Conservation (phyloP, 1,139 yeast genomes). For the Magnusiomyces fungicola region DNA sequence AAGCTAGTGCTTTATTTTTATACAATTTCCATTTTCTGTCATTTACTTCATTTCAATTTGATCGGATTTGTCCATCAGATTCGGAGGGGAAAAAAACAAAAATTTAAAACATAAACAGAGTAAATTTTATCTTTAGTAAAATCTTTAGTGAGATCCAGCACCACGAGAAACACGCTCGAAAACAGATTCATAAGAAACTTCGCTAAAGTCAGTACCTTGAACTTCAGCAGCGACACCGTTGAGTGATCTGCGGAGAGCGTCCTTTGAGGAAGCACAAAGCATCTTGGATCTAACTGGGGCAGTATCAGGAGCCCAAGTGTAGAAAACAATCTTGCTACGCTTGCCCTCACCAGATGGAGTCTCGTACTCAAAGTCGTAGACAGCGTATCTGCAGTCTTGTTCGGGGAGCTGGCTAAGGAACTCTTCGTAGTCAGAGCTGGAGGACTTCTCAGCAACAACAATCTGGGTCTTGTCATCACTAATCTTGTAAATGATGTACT, state of each 20-base stretch:
- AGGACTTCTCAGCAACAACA: slow-evolving; percentile 79
- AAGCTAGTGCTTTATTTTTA: too few species aligned
- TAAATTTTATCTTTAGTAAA: neutral
- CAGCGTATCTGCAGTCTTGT: slow-evolving; percentile 92
- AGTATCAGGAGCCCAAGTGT: slow-evolving; percentile 97
- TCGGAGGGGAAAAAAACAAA: neutral
- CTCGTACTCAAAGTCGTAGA: slow-evolving; percentile 94
- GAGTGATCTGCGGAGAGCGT: slow-evolving; percentile 93
- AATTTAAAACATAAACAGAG: neutral
- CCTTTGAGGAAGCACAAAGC: slow-evolving; percentile 97
- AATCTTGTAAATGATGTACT: slow-evolving; percentile 72
- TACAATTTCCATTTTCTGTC: too few species aligned
- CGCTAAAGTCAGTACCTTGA: slow-evolving; percentile 97
- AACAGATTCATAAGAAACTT: slow-evolving; percentile 89
- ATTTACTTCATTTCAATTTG: too few species aligned
- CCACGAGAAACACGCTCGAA: slow-evolving; percentile 85
- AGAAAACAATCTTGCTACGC: slow-evolving; percentile 86
- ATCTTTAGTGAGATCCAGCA: slow-evolving; percentile 47
- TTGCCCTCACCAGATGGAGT: slow-evolving; percentile 87
- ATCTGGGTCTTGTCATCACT: slow-evolving; percentile 84
- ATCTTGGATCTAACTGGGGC: slow-evolving; percentile 87
- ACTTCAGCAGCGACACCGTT: slow-evolving; percentile 91
- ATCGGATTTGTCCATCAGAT: neutral
- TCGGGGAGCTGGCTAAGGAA: slow-evolving; percentile 88
- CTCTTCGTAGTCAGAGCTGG: slow-evolving; percentile 65